phyloP scores from a whole-genome alignment of 305 asterid species.

The Fraxinus velutina region DNA sequence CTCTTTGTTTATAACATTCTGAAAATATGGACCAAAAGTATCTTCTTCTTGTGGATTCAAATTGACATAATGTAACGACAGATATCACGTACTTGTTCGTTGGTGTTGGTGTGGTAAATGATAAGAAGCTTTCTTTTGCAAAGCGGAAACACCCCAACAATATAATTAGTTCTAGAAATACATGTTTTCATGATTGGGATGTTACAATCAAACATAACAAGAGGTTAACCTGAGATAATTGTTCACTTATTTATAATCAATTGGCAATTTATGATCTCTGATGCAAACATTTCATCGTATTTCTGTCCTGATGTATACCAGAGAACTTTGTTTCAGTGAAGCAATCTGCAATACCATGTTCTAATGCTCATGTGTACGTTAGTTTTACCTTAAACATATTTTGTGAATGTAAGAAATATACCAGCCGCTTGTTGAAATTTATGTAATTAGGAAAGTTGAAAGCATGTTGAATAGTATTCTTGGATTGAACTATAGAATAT shows the following conservation, averaged over 20 bases:
- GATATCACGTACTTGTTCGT: background rate
- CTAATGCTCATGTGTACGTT: background rate
- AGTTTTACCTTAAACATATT: background rate
- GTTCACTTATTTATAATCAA: background rate
- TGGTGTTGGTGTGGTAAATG: background rate
- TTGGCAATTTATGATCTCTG: background rate
- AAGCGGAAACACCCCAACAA: background rate
- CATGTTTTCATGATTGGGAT: background rate
- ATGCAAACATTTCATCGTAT: background rate
- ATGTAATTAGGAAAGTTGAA: background rate
- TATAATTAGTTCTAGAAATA: background rate
- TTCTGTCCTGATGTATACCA: background rate
- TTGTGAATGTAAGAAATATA: background rate
- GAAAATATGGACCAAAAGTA: background rate
- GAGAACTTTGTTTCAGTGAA: background rate
- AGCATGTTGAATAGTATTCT: background rate
- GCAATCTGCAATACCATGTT: background rate
- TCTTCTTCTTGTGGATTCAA: background rate
- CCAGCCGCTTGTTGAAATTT: background rate
- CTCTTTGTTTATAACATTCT: background rate
- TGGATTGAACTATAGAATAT: background rate
- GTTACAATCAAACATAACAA: background rate
- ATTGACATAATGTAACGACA: background rate
- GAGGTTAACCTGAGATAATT: background rate
- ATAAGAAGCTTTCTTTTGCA: background rate